Base-by-base conservation (phyloP, 805 yeast genomes). In the Isabelozyma gotoi region DNA sequence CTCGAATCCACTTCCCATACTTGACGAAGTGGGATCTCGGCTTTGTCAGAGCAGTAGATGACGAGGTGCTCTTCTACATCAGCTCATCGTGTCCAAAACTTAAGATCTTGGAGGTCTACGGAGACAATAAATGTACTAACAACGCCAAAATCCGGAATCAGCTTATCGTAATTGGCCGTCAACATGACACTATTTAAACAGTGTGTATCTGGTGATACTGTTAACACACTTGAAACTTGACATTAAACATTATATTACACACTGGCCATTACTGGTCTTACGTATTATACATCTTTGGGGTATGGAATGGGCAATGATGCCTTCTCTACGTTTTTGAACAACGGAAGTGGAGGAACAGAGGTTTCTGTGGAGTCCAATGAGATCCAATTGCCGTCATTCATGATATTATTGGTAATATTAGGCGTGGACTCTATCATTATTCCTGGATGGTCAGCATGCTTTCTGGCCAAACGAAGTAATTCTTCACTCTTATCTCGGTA, bases 11-110 rank as follows among this genome's bases (percentile, higher is more conserved):
- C 6, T 69, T 81, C 36, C 87, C 90, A 1, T 74, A 82, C 20
- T 65, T 92, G 35, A 80, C 88, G 0, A 75, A 80, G 27, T 53
- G 88, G 14, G 94, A 92, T 60, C 57, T 82, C 11, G 95, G 97
- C 0, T 92, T 92, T 63, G 87, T 89, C 2, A 71, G 95, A 33
- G 71, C 81, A 16, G 77, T 88, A 10, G 89, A 89, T 57, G 88
- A 92, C 61, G 76, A 73, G 15, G 76, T 81, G 0, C 60, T 91
- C n/a, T 78, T 77, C 19, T 55, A 75, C 20, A 52, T 89, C 16
- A 76, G 85, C 2, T 64, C 74, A 19, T 73, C 77, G 8, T 87
- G 94, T 48, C 77, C 82, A 0, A 78, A 78, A 38, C 63, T 92
- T 44, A 73, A 75, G 37, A 72, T 86, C 12, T 58, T 92, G 43